These are phyloP conservation scores for Aspergillus sclerotialis DNA, from an alignment of 2,329 filamentous ascomycete species.

Conservation along the genomic window DNA sequence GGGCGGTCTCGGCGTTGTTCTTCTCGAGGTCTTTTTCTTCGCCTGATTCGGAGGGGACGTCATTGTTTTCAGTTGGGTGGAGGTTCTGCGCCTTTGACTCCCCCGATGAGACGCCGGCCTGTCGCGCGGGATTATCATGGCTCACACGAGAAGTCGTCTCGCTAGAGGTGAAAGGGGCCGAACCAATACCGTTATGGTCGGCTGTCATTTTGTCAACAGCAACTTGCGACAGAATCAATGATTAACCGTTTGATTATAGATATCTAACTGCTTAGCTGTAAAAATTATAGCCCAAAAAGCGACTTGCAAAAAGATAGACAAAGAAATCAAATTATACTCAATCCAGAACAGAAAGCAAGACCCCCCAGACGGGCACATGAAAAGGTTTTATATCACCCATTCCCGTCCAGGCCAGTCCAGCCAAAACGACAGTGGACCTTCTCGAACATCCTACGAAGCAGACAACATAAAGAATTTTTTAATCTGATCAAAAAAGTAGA, in stretches of 20 bases:
- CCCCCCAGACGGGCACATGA: not conserved
- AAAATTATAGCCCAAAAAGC: no score
- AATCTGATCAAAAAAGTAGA: conserved; percentile 1
- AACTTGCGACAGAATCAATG: not conserved
- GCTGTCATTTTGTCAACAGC: conserved; percentile 1
- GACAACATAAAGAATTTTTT: no score
- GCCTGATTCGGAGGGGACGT: conserved; percentile 6
- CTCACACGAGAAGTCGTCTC: conserved; percentile 3
- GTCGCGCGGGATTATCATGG: conserved; percentile 5
- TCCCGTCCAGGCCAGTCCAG: not conserved
- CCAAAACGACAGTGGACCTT: no score
- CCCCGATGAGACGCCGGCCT: conserved; percentile 8
- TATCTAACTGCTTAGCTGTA: no score
- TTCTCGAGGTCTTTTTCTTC: conserved; percentile 8
- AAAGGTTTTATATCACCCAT: not conserved
- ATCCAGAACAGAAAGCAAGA: not conserved
- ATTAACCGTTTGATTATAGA: no score
- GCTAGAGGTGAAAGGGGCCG: conserved; percentile 3
- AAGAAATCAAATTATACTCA: conserved; percentile 1
- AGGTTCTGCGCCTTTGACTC: conserved; percentile 5
- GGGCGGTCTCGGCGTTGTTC: conserved; percentile 3
- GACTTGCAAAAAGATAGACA: conserved; percentile 1
- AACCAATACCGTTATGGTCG: conserved; percentile 1
- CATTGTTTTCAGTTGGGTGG: conserved; percentile 6
- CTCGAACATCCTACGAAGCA: no score